phyloP scores from a whole-genome alignment of 139 green algal species.

The Astrephomene gubernaculifera region DNA sequence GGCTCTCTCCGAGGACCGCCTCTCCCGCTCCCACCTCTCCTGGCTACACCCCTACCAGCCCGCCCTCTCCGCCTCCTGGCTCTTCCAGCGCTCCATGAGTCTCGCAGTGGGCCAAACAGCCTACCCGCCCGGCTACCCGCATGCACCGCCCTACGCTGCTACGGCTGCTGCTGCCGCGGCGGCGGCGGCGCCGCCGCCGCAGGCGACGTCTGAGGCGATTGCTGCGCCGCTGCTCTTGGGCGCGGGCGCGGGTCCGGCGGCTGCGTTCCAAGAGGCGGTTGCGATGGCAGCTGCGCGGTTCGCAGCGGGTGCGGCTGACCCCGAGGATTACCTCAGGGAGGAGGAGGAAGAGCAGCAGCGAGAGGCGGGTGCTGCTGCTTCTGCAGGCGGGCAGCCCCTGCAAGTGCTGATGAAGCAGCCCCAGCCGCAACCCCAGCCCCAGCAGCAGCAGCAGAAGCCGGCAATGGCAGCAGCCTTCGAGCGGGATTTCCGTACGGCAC shows the following conservation, averaged over 20 bases:
- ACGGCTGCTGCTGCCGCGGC: background rate
- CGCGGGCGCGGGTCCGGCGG: conserved; percentile 14
- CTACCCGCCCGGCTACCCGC: conserved; percentile 13
- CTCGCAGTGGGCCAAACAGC: conserved; percentile 60
- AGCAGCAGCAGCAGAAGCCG: background rate
- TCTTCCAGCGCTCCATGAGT: conserved; percentile 86
- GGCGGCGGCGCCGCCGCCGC: background rate
- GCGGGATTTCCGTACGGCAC: conserved; percentile 16
- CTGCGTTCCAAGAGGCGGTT: conserved; percentile 27
- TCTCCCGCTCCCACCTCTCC: conserved; percentile 47
- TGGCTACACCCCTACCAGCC: conserved; percentile 82
- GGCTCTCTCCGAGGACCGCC: conserved; percentile 54
- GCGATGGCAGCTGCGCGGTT: conserved; percentile 35
- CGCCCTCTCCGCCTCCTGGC: conserved; percentile 72
- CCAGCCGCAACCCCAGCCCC: background rate
- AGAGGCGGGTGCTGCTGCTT: background rate
- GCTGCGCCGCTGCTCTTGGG: conserved; percentile 7
- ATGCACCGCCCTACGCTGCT: background rate
- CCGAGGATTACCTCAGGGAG: conserved; percentile 24
- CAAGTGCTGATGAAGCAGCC: background rate
- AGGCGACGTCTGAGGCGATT: background rate
- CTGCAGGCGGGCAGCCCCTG: background rate
- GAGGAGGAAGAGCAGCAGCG: background rate
- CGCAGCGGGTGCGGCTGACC: conserved; percentile 18
- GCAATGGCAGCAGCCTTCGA: background rate